Evolutionary conservation across 108 stramenopile genomes (phyloP), one percentile per base, ranked within the genome.

Genomic region (Nitzschia sp.): DNA sequence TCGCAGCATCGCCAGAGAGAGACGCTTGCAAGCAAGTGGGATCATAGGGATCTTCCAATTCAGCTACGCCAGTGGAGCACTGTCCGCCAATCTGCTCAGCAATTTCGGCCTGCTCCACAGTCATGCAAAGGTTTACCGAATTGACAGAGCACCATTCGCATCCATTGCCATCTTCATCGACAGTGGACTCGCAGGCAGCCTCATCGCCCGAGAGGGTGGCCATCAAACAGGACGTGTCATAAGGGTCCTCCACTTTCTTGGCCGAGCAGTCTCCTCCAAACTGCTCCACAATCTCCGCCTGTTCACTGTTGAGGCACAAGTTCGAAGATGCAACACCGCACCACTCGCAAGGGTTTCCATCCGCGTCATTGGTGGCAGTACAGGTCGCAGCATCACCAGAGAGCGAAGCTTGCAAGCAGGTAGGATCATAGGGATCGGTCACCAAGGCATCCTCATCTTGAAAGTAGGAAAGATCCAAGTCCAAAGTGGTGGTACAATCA

Each of bases 91-190:
- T 38, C 46, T 73, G 71, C 28, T 72, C 53, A 0, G 61, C 66
- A 46, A 79, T 38, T 31, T 62, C 46, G 1, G 65, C 77, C 48
- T 78, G 71, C 29, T 65, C 73, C 4, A 17, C 46, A 21, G 48
- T 76, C 52, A 64, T 25, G 35, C 75, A 76, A 27, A 76, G 52
- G 0, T 69, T 45, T 11, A 45, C 46, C 9, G 38, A 35, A 15
- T 31, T 17, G 16, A 76, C 27, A 17, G 47, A 44, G 33, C 80
- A 81, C 59, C 64, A 81, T 41, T 81, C 67, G 27, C 80, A 81
- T 19, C 75, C 52, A 52, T 60, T 58, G 3, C 76, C 76, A 41
- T 77, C 76, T 0, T 48, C 32, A 68, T 81, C 80, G 29, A 72
- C 47, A 3, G 76, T 72, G 9, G 62, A 30, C 58, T 66, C 65